Percentiles rank a stretch among this genome's conserved stretches.
These are phyloP conservation scores for Aspergillus steynii DNA, from an alignment of 495 filamentous ascomycete species.

Conservation along the genomic window DNA sequence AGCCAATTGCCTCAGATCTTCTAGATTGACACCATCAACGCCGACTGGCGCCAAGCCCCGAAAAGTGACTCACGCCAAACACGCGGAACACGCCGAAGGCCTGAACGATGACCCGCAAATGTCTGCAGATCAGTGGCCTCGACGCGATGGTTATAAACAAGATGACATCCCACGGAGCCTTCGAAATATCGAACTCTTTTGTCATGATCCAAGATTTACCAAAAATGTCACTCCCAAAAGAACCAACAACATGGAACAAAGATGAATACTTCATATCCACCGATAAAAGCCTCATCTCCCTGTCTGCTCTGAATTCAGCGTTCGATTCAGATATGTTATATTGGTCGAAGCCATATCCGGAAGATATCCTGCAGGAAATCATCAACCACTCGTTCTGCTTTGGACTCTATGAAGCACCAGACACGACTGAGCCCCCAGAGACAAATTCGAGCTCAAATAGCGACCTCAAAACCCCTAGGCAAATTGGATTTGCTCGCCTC, in stretches of 20 bases:
- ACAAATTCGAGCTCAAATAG: background rate
- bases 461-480: slow-evolving; percentile 12
- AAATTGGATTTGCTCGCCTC: slow-evolving; percentile 62
- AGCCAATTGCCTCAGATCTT: background rate
- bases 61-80: background rate
- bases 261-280: slow-evolving; percentile 51
- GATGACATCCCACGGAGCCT: background rate
- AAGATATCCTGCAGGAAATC: slow-evolving; percentile 40
- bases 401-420: slow-evolving; percentile 45
- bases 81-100: too few relatives aligned
- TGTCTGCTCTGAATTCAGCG: slow-evolving; percentile 49
- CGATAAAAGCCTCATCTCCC: slow-evolving; percentile 46
- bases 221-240: slow-evolving; percentile 15
- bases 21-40: background rate
- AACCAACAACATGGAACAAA: slow-evolving; percentile 20
- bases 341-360: slow-evolving; percentile 50
- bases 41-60: background rate
- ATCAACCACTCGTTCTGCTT: slow-evolving; percentile 56
- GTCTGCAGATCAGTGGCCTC: background rate
- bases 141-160: too few relatives aligned
- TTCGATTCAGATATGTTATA: slow-evolving; percentile 54
- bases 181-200: background rate
- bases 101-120: background rate
- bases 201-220: background rate
- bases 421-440: background rate